Evolutionary conservation across 1,284 basidiomycete genomes (phyloP), one percentile per base, ranked within the genome.

Genomic region (Pascua guehoae): DNA sequence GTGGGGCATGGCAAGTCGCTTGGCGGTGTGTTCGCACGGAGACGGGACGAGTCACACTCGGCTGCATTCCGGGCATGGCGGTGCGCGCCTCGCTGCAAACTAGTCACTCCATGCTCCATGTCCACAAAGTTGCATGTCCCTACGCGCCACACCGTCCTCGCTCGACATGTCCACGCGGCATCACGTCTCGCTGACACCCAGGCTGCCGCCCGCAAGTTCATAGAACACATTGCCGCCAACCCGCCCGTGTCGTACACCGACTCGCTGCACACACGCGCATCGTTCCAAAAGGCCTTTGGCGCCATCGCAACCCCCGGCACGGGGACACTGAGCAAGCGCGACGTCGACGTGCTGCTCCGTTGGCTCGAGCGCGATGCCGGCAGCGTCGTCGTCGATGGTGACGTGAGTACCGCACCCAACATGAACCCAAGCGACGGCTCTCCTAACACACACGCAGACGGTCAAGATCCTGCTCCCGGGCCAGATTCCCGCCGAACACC

Each of bases 311-410:
- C 50, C 5, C n/a, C 52, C 4, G 51, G 44, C 12, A 18, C 17
- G 7, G 47, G 52, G 1, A 32, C 51, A 39, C 56, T 69, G 47
- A 65, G 62, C 41, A 55, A 54, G 46, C 56, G 51, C 8, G 74
- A 98, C 71, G 72, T 84, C 12, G 83, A 82, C 54, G 82, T 94
- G 2, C 70, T 96, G 38, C 57, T 95, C 36, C 87, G 81, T 72
- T 91, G 86, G 73, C 77, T 98, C 41, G 83, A 87, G 66, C 81
- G 94, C 48, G 94, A 98, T 70, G 82, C 81, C 65, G 79, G 78
- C 7, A 79, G 82, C 0, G 62, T 93, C 5, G 79, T 88, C 0
- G 76, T 84, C 11, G 83, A 88, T 52, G 81, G 84, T 57, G 84
- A 86, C 54, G 89, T 90, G 61, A 64, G 84, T 67, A 47, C 58